phyloP scores from a whole-genome alignment of 805 yeast species.

The Sugiyamaella boreocaroliniensis region DNA sequence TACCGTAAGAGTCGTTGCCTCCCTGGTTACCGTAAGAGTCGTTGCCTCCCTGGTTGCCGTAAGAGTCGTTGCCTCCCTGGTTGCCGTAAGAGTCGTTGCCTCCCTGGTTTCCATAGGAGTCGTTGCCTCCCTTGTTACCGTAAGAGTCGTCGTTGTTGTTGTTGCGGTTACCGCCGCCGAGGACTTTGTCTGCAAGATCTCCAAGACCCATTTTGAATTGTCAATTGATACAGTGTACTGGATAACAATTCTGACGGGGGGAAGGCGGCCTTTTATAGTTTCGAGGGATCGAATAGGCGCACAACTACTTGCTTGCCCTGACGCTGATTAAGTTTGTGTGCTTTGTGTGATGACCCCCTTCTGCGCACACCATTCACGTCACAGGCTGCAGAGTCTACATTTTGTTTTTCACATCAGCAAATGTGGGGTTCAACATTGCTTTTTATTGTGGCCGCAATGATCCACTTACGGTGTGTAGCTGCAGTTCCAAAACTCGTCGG shows the following conservation, averaged over 20 bases:
- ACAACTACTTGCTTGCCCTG: background rate
- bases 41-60: slow-evolving; percentile 16
- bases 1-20: slow-evolving; percentile 21
- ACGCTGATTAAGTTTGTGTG: background rate
- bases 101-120: slow-evolving; percentile 9
- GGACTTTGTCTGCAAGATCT: slow-evolving; percentile 4
- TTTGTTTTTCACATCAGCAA: background rate
- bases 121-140: slow-evolving; percentile 5
- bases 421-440: background rate
- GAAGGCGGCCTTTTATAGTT: background rate
- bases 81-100: slow-evolving; percentile 11
- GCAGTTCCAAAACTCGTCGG: too few relatives aligned
- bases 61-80: slow-evolving; percentile 9
- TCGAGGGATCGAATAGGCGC: background rate
- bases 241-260: background rate
- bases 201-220: slow-evolving; percentile 12
- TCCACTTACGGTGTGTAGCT: too few relatives aligned
- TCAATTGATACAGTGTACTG: background rate
- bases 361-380: background rate
- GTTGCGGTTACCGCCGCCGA: slow-evolving; percentile 17
- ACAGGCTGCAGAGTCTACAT: background rate
- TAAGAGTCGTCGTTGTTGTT: slow-evolving; percentile 17
- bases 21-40: slow-evolving; percentile 30
- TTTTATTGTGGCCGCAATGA: background rate
- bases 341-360: background rate